phyloP scores from a whole-genome alignment of 768 basidiomycete species.

The Amanita thiersii region DNA sequence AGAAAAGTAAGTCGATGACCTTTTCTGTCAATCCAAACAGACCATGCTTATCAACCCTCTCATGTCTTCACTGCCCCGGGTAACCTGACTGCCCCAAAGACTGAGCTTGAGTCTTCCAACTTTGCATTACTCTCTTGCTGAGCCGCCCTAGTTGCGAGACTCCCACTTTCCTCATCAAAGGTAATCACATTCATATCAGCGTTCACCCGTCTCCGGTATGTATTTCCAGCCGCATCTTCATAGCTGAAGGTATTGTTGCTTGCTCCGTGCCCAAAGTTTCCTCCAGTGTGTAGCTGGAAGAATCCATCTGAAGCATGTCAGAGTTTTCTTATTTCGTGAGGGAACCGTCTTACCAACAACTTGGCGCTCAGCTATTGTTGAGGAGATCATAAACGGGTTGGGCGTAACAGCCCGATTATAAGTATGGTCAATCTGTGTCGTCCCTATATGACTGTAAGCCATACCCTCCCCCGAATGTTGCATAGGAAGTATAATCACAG shows the following conservation, averaged over 20 bases:
- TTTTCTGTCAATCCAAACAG: too few relatives aligned
- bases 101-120: too few relatives aligned
- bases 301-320: slow-evolving; percentile 32
- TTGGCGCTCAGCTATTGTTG: slow-evolving; percentile 53
- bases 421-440: slow-evolving; percentile 54
- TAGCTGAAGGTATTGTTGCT: slow-evolving; percentile 64
- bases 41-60: too few relatives aligned
- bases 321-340: slow-evolving; percentile 3
- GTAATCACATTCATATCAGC: slow-evolving; percentile 56
- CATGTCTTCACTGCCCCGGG: too few relatives aligned
- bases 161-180: slow-evolving; percentile 48
- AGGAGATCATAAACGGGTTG: slow-evolving; percentile 47
- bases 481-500: slow-evolving; percentile 19
- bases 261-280: slow-evolving; percentile 60
- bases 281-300: slow-evolving; percentile 32
- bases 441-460: slow-evolving; percentile 37
- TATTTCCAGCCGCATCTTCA: slow-evolving; percentile 49
- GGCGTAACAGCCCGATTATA: slow-evolving; percentile 54
- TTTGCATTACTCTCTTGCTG: not conserved
- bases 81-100: slow-evolving; percentile 11
- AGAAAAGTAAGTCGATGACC: too few relatives aligned
- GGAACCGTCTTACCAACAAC: slow-evolving; percentile 39
- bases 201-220: slow-evolving; percentile 51
- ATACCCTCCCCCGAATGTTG: slow-evolving; percentile 3
- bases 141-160: too few relatives aligned